Evolutionary conservation across 306 rosid species (phyloP).

Genomic region (Amphicarpaea edgeworthii): DNA sequence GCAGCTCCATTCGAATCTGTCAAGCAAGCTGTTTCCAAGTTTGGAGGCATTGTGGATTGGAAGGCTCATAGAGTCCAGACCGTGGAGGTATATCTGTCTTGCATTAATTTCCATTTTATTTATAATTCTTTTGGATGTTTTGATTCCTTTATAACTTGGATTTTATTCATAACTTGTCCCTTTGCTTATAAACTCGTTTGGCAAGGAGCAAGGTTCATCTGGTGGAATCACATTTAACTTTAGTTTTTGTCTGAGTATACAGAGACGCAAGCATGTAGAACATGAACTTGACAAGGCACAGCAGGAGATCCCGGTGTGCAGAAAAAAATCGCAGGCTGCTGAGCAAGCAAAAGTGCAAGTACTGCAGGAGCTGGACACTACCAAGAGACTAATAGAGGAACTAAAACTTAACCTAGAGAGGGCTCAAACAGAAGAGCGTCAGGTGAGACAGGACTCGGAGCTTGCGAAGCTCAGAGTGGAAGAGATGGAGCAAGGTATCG

Average conservation of each 20-base stretch:
- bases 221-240: neutral
- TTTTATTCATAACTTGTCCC: neutral
- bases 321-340: conserved; percentile 62
- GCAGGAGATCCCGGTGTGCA: conserved; percentile 75
- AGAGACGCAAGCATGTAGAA: conserved; percentile 86
- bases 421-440: conserved; percentile 91
- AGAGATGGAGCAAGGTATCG: conserved; percentile 98
- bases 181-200: conserved; percentile 13
- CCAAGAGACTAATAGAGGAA: conserved; percentile 87
- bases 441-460: conserved; percentile 94
- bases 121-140: conserved; percentile 18
- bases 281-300: conserved; percentile 81
- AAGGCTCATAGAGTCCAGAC: conserved; percentile 89
- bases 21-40: conserved; percentile 94
- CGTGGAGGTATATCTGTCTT: conserved; percentile 71
- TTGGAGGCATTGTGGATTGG: conserved; percentile 99
- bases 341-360: conserved; percentile 68
- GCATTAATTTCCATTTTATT: neutral
- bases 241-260: conserved; percentile 43
- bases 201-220: conserved; percentile 22
- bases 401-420: conserved; percentile 92
- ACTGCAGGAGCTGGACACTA: conserved; percentile 79
- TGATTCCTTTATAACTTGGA: neutral
- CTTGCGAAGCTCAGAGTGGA: conserved; percentile 97
- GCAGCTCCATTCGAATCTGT: conserved; percentile 96